phyloP scores from a whole-genome alignment of 495 filamentous ascomycete species.

The Neurospora discreta region DNA sequence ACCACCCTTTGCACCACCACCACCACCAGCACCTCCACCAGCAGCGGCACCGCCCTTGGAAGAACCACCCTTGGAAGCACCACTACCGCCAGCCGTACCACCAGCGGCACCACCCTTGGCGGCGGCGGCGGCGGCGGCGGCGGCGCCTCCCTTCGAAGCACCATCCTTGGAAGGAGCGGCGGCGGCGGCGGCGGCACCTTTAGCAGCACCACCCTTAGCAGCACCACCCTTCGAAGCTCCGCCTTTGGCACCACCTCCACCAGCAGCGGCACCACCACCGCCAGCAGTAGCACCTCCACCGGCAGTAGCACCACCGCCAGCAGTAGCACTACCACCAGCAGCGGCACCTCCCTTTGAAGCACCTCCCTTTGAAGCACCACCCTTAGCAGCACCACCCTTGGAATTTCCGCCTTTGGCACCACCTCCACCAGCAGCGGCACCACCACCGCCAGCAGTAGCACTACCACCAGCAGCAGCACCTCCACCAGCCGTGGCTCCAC shows the following conservation, averaged over 20 bases:
- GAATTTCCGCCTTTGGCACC: not conserved
- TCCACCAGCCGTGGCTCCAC: no score
- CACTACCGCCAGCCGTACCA: no score
- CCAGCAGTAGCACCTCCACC: not conserved
- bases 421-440: not conserved
- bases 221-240: not conserved
- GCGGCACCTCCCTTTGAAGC: not conserved
- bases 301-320: no score
- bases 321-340: no score
- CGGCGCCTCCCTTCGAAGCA: not conserved
- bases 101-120: not conserved
- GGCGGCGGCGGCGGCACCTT: not conserved
- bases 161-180: not conserved
- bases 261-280: no score
- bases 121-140: not conserved
- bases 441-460: no score
- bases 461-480: no score
- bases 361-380: not conserved
- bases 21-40: no score
- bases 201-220: not conserved
- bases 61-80: not conserved
- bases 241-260: not conserved
- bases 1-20: no score
- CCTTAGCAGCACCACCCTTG: not conserved
- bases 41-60: not conserved